Evolutionary conservation across 345 rosid species (phyloP).

Genomic region (Rubroshorea leprosula): DNA sequence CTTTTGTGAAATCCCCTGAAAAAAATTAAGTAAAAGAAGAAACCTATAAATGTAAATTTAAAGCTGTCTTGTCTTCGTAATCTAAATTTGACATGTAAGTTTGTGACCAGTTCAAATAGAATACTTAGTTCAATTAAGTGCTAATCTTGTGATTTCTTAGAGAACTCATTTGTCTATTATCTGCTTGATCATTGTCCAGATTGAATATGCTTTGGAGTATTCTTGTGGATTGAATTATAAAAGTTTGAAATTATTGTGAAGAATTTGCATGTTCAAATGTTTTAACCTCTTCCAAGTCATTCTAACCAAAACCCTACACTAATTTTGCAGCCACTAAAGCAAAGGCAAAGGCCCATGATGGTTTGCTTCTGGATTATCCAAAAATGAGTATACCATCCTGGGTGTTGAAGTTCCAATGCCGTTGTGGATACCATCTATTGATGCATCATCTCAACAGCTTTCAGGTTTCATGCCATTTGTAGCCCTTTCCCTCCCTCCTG

Average conservation of each 20-base stretch:
- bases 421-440: slow-evolving; percentile 52
- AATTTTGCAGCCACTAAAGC: slow-evolving; percentile 64
- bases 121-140: not conserved
- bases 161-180: not conserved
- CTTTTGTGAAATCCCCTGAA: not conserved
- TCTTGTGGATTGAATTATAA: not conserved
- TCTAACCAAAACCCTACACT: slow-evolving; percentile 68
- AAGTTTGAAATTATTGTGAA: not conserved
- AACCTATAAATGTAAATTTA: too few relatives aligned
- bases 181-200: not conserved
- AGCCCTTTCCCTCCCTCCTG: slow-evolving; percentile 94
- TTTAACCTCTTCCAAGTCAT: slow-evolving; percentile 43
- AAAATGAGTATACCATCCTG: slow-evolving; percentile 93
- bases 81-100: not conserved
- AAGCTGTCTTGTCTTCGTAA: not conserved
- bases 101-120: not conserved
- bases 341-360: slow-evolving; percentile 77
- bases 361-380: slow-evolving; percentile 64
- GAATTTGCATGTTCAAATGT: slow-evolving; percentile 5
- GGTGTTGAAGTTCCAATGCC: slow-evolving; percentile 93
- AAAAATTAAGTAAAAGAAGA: not conserved
- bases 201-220: not conserved
- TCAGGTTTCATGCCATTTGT: slow-evolving; percentile 57
- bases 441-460: slow-evolving; percentile 62
- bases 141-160: too few relatives aligned